These are phyloP conservation scores for Auriscalpium microsporum DNA, from an alignment of 768 basidiomycete species.

Conservation along the genomic window DNA sequence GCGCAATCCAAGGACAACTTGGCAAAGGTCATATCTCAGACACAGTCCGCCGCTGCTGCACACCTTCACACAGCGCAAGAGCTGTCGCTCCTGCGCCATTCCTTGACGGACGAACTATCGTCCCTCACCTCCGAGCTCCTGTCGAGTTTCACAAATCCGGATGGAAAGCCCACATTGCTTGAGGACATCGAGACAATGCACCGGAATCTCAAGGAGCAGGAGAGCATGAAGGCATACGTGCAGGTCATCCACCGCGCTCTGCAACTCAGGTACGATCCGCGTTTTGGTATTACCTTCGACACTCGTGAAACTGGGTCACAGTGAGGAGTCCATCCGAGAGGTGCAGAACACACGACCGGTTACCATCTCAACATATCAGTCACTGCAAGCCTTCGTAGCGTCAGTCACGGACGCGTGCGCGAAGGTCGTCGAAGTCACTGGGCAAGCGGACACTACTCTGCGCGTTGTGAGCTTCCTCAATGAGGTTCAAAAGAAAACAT, in stretches of 20 bases:
- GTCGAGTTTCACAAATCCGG: slow-evolving; percentile 42
- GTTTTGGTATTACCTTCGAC: neutral
- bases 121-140: slow-evolving; percentile 57
- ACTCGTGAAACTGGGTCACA: slow-evolving; percentile 20
- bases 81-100: slow-evolving; percentile 68
- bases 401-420: slow-evolving; percentile 39
- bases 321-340: slow-evolving; percentile 51
- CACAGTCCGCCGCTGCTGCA: slow-evolving; percentile 37
- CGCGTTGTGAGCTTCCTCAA: slow-evolving; percentile 56
- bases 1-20: slow-evolving; percentile 41
- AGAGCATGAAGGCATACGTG: slow-evolving; percentile 69
- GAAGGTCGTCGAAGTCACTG: slow-evolving; percentile 35
- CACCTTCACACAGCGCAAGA: slow-evolving; percentile 62
- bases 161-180: slow-evolving; percentile 54
- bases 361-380: slow-evolving; percentile 44
- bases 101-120: slow-evolving; percentile 68
- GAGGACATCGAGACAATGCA: slow-evolving; percentile 80
- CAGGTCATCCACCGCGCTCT: slow-evolving; percentile 64
- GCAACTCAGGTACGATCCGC: slow-evolving; percentile 48
- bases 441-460: slow-evolving; percentile 35
- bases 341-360: slow-evolving; percentile 35
- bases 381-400: slow-evolving; percentile 52
- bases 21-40: slow-evolving; percentile 37
- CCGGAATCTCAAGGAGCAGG: slow-evolving; percentile 64
- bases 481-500: slow-evolving; percentile 59